Evolutionary conservation across 2,329 filamentous ascomycete genomes (phyloP), one percentile per base, ranked within the genome.

Genomic region (Phialophora expanda): DNA sequence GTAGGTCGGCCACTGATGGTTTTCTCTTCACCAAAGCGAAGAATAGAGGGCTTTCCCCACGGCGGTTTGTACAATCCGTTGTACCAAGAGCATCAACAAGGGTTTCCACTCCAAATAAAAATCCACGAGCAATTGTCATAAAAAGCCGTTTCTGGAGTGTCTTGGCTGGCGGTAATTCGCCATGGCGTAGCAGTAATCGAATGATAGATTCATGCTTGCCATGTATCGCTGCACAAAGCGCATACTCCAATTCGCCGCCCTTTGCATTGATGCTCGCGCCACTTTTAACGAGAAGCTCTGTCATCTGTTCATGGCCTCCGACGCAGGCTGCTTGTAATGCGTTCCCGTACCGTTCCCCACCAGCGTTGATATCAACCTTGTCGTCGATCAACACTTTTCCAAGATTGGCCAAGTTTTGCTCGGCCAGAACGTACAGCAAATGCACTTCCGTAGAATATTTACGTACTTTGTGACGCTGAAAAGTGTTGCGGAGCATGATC

Each of bases 251-350:
- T 60, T 4, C 65, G 20, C 61, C 66, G 28, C 44, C 53, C 62
- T 50, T 12, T 53, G 62, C 57, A 61, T 65, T 65, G 4, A 62
- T 26, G 20, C 51, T 56, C 4, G 66, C 66, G 5, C 66, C 66
- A 20, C 2, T 12, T 11, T 58, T 30, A 5, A 68, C 24, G 7
- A 68, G 62, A n/a, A 67, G 34, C 24, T 61, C 41, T n/a, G 56
- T 28, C 64, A 41, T 34, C 32, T 62, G 41, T 55, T 60, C 53
- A 44, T 67, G 54, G 32, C 56, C 46, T 6, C 22, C n/a, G 8
- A 3, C 22, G 55, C 61, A 67, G 54, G 65, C 65, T n/a, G 46
- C 44, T 20, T 41, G 20, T 12, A 65, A 56, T 17, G 62, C 62
- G 20, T 38, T 61, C 4, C 62, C 34, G 55, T 34, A 64, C 11